Evolutionary conservation across 805 yeast species (phyloP), one percentile per base, ranked within the genome.

Genomic region (Saturnispora dispora): DNA sequence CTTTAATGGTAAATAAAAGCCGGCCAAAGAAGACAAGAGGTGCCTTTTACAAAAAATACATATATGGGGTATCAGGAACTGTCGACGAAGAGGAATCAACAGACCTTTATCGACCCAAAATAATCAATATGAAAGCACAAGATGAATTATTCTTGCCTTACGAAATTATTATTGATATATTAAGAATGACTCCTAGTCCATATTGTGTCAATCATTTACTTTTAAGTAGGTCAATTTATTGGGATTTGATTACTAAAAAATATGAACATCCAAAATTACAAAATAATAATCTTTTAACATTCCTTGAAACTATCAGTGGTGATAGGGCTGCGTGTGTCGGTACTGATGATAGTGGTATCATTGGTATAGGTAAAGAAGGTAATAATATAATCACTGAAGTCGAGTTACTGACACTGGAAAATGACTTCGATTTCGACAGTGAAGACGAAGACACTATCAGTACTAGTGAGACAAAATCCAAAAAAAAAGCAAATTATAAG

Each of bases 1-100:
- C 22, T 25, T 37, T 32, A 36, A 89, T 89, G 83, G 96, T 89
- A 33, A 89, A 89, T 68, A 89, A 88, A 67, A 70, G 90, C 61
- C 77, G 97, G 64, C 89, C 96, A 10, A 85, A 84, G 73, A 85
- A 89, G 73, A 72, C 77, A 45, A 81, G 83, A 55, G 88, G 89
- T 51, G 89, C 90, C 5, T 62, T 61, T 37, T 89, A 86, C 68
- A 76, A 81, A 66, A 77, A 83, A 65, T 88, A 87, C 64, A 88
- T 77, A 45, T 81, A 79, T 58, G 74, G 78, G 32, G 71, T 13
- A n/a, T 11, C 15, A 3, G 36, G 30, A 11, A 10, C 3, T 9
- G 25, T 3, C 11, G 18, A 27, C 50, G 58, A 60, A 18, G 47
- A 32, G 11, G 51, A 46, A 15, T 3, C 20, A 11, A 20, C 36